These are phyloP conservation scores for Cladosporium sp. DNA, from an alignment of 2,329 filamentous ascomycete species.

Conservation along the genomic window DNA sequence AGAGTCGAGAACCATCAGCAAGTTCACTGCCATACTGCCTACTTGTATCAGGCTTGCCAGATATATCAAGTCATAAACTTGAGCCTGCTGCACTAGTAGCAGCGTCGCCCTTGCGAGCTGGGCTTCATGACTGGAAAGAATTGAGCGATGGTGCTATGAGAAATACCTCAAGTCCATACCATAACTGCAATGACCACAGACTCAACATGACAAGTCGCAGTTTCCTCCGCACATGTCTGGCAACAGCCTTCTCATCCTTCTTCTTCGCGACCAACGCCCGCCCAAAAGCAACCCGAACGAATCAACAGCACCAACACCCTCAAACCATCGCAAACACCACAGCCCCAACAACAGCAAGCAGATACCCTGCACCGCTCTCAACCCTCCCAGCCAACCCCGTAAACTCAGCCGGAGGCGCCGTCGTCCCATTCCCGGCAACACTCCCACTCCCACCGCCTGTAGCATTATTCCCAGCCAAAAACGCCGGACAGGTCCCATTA, in stretches of 20 bases:
- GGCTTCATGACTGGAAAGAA: background rate
- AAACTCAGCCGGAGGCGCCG: slow-evolving; percentile 36
- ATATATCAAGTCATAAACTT: background rate
- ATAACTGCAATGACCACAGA: background rate
- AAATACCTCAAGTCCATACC: background rate
- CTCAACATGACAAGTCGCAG: background rate
- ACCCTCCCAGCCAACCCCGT: slow-evolving; percentile 12
- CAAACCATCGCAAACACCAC: slow-evolving; percentile 15
- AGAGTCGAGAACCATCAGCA: background rate
- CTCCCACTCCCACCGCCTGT: background rate
- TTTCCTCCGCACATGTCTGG: background rate
- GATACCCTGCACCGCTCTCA: slow-evolving; percentile 4
- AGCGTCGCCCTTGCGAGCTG: background rate
- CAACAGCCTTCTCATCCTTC: background rate
- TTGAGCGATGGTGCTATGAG: background rate
- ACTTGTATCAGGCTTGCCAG: background rate
- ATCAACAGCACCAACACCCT: background rate
- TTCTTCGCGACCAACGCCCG: background rate
- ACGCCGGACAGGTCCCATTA: slow-evolving; percentile 26
- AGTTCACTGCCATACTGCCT: background rate
- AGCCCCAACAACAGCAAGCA: slow-evolving; percentile 5
- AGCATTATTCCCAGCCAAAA: background rate
- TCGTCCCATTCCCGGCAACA: slow-evolving; percentile 19
- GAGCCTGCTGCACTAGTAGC: background rate
- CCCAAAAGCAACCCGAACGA: background rate